A percentile compares a stretch with the other conserved stretches of the same genome.
Evolutionary conservation across 2,329 filamentous ascomycete genomes (phyloP).

Genomic region (Ophiostoma piceae): DNA sequence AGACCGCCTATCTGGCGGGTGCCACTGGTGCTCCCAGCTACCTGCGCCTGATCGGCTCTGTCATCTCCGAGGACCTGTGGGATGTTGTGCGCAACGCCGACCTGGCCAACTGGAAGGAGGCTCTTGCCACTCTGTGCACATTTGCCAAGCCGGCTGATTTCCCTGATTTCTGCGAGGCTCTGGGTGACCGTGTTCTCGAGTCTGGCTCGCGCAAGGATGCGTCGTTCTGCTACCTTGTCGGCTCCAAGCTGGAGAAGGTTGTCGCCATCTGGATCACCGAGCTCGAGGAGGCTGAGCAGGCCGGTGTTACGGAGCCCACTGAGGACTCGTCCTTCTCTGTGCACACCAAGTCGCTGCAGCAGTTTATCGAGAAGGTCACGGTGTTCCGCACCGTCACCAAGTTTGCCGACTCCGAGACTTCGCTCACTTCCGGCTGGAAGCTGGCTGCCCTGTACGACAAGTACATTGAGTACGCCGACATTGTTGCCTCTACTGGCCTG

Average conservation of each 20-base stretch:
- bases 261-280: conserved; percentile 90
- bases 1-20: conserved; percentile 81
- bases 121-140: conserved; percentile 92
- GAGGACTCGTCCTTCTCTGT: conserved; percentile 84
- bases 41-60: conserved; percentile 79
- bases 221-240: conserved; percentile 92
- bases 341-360: conserved; percentile 80
- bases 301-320: conserved; percentile 61
- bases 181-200: conserved; percentile 86
- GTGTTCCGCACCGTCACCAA: conserved; percentile 92
- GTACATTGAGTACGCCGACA: conserved; percentile 95
- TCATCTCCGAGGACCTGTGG: conserved; percentile 96
- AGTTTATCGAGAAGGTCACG: conserved; percentile 96
- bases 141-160: conserved; percentile 90
- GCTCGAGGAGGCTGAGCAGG: conserved; percentile 75
- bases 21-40: conserved; percentile 84
- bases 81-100: conserved; percentile 97
- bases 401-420: conserved; percentile 74
- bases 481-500: conserved; percentile 84
- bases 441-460: conserved; percentile 83
- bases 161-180: conserved; percentile 86
- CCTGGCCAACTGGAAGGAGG: conserved; percentile 89
- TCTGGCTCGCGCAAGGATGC: conserved; percentile 77
- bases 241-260: conserved; percentile 96
- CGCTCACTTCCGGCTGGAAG: conserved; percentile 76